Evolutionary conservation across 2,329 filamentous ascomycete species (phyloP), one percentile per base, ranked within the genome.

Genomic region (Neofusicoccum sp.): DNA sequence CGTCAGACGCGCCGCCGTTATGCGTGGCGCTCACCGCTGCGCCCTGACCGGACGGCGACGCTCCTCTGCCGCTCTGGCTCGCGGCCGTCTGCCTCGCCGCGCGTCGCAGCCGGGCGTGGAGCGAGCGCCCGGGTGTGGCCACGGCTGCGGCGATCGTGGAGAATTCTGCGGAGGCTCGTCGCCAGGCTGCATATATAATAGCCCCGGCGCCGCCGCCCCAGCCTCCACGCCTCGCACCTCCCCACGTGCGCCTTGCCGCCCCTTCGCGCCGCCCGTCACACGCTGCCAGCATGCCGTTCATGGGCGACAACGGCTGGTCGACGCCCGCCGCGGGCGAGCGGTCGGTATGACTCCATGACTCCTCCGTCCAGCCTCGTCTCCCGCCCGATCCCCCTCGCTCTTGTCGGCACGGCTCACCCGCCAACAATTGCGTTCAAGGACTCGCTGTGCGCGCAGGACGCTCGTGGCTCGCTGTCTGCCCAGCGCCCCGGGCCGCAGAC

Each of bases 321-420:
- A 30, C 36, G 51, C 31, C 47, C 31, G 34, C 47, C 31, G 26
- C 47, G 31, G 51, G 36, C 36, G 36, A 43, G 36, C 43, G 26
- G 51, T 56, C 51, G 51, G 51, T 56, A 56, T 56, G 51, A 56
- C 38, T 56, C 51, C 38, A 56, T 56, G 51, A 56, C 38, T 56
- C 51, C 38, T 56, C 51, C 38, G 36, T 31, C 38, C 26, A 56
- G 36, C 14, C 26, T 43, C 51, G 11, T 20, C 38, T 24, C 28
- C 14, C 6, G 20, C 38, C 26, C 38, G 16, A 43, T 38, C 51
- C 33, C 43, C 36, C 14, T 14, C 31, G 51, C 51, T 36, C 28
- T 56, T 56, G 51, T 56, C 51, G 51, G 51, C 51, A 56, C 41
- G 36, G 43, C 51, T 56, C 51, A 56, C 51, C 51, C 51, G 51